Conservation (phyloP, 306 rosid genomes). For the Prunus campanulata region DNA sequence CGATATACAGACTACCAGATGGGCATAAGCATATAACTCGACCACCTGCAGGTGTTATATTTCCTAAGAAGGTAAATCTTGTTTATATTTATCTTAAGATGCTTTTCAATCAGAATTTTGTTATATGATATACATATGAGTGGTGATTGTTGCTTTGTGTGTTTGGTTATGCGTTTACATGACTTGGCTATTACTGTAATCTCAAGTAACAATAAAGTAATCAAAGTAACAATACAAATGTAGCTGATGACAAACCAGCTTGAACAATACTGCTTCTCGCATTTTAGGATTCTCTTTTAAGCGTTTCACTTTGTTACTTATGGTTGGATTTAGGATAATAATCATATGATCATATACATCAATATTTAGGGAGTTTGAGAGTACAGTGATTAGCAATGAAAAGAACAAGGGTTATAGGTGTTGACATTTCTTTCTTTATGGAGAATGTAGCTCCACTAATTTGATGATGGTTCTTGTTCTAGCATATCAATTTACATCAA, state of each 20-base stretch:
- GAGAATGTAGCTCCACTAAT: not conserved
- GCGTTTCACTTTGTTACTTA: not conserved
- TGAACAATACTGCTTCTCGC: not conserved
- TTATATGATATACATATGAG: not conserved
- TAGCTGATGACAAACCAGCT: not conserved
- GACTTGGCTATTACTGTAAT: not conserved
- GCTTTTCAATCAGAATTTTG: not conserved
- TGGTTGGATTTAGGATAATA: not conserved
- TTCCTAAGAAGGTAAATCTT: constrained; percentile 69
- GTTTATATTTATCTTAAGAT: not conserved
- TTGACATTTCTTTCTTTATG: not conserved
- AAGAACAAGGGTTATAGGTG: not conserved
- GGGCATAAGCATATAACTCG: constrained; percentile 62
- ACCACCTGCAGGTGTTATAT: constrained; percentile 73
- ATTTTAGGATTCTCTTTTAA: not conserved
- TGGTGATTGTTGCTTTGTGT: not conserved
- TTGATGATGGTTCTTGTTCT: not conserved
- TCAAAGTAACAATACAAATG: no score
- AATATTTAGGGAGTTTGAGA: not conserved
- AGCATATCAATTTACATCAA: constrained; percentile 4
- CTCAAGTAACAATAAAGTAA: not conserved
- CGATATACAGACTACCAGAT: constrained; percentile 78
- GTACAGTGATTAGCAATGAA: not conserved
- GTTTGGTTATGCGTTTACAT: not conserved
- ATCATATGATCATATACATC: not conserved